Base-by-base conservation (phyloP, 208 protist genomes). In the Leishmania tarentolae region DNA sequence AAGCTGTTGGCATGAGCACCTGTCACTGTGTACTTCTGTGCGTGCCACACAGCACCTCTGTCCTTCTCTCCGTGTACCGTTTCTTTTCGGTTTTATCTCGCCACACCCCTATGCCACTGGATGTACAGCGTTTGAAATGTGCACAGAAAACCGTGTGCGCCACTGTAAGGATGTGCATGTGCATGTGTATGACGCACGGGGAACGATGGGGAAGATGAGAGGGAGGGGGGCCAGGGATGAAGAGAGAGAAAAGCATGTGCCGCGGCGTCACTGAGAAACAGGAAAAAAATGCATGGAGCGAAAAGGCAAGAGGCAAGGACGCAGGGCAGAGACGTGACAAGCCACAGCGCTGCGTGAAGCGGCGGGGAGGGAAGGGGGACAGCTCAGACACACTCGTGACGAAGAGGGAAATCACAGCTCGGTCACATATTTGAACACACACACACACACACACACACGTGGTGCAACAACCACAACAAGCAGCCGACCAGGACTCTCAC, bases 111-210 rank as follows among this genome's bases (percentile, higher is more conserved):
- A 3, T 53, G 3, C 1, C 69, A 53, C 69, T 13, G 1, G 69
- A 21, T 31, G 7, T 52, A 28, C 40, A 52, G 11, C 19, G 46
- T 53, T 15, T 8, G 69, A 24, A 73, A 50, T 17, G 69, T 53
- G 44, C 8, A 28, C 69, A 50, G 44, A 31, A 53, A 52, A 52
- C 50, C 24, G 50, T 79, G 35, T 40, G 75, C 44, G 40, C 46
- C 37, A 46, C n/a, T 47, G 17, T 61, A 69, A 28, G 63, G 28
- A 21, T n/a, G 78, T 81, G 40, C n/a, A 42, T 69, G 69, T 69
- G 28, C 37, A 50, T 81, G 42, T 81, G 47, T 75, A 44, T 19
- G 61, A 40, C 40, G 31, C 31, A 73, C 24, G 28, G 11, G 28
- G 28, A 4, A 53, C n/a, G 44, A 52, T 73, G 37, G 40, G 28